These are phyloP conservation scores for Trichoderma oligosporum DNA, from an alignment of 2,329 filamentous ascomycete species.

Conservation along the genomic window DNA sequence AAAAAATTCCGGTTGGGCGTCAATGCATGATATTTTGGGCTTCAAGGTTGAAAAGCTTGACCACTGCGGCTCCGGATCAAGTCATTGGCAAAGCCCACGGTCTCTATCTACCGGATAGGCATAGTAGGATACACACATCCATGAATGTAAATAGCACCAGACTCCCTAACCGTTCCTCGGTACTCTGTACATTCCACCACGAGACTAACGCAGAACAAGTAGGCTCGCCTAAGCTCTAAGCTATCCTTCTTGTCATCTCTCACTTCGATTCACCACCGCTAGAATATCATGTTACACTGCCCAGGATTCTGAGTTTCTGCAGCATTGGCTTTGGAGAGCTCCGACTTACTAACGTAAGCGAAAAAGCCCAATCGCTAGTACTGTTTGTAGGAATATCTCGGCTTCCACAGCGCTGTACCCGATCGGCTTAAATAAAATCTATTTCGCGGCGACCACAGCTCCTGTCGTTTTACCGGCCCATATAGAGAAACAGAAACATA, in stretches of 20 bases:
- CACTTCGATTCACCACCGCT: background rate
- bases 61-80: background rate
- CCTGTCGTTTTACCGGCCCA: background rate
- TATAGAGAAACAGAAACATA: background rate
- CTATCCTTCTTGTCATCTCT: background rate
- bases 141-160: background rate
- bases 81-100: background rate
- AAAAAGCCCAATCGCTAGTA: background rate
- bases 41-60: background rate
- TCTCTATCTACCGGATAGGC: no score
- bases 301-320: background rate
- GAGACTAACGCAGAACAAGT: background rate
- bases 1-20: conserved; percentile 10
- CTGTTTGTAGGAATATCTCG: background rate
- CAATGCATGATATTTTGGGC: conserved; percentile 17
- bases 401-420: background rate
- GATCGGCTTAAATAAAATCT: background rate
- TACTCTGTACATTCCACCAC: no score
- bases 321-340: background rate
- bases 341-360: background rate
- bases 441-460: background rate
- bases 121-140: background rate
- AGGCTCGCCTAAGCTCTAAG: background rate
- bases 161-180: no score
- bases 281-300: conserved; percentile 17